Evolutionary conservation across 768 basidiomycete genomes (phyloP), one percentile per base, ranked within the genome.

Genomic region (Tylopilus intermedius): DNA sequence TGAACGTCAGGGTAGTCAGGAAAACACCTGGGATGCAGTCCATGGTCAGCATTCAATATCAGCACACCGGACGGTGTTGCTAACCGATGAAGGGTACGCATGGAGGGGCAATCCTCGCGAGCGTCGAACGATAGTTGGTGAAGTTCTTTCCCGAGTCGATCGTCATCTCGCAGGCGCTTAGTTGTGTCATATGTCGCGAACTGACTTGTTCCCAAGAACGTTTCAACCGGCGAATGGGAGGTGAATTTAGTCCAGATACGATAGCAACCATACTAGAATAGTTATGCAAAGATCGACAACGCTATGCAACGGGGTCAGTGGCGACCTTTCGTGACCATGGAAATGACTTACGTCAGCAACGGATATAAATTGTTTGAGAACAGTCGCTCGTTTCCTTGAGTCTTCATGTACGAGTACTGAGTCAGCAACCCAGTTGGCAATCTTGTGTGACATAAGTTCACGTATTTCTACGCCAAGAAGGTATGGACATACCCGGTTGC

Each of bases 211-310:
- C 93, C 86, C 92, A 94, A 4, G 95, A 94, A 46, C 95, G 82
- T 67, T 93, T 94, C 54, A 98, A 75, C 8, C 95, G 84, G 41
- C 88, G 84, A 55, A 98, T 94, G 11, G 93, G 92, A 18, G 95
- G 89, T 1, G 91, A 91, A 61, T 95, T 94, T 49, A 97, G 76
- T 7, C 94, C 95, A 13, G 95, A 95, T 35, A 94, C 85, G 51
- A 98, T 89, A 32, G 94, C 93, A 53, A 93, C 90, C 86, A 98
- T 91, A n/a, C 86, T 90, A 18, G 94, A 94, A 72, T 92, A 97
- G 71, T 98, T 98, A 68, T 94, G 90, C 58, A 97, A 72, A 15
- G 72, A 69, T 43, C 91, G 88, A 67, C 94, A 95, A 29, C 90
- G 89, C 94, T 97, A 58, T 43, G 30, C 51, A 58, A n/a, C 49